Base-by-base conservation (phyloP, 2,329 filamentous ascomycete genomes). In the Endoconidiophora laricicola region DNA sequence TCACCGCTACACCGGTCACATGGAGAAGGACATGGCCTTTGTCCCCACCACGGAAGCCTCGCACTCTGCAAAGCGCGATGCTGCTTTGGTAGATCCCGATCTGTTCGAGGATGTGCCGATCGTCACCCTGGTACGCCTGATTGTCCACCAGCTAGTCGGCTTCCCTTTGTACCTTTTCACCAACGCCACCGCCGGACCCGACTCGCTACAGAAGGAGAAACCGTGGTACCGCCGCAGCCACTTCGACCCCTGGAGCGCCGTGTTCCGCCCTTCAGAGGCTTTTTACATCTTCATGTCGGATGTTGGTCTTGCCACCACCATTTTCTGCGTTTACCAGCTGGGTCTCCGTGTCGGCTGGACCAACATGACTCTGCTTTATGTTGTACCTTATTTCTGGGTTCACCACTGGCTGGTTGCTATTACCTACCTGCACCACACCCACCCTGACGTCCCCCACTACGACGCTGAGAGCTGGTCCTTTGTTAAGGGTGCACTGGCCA, bases 371-470 rank as follows among this genome's bases (percentile, higher is more conserved):
- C 64, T 78, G 43, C 64, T 81, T 14, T 83, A 82, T 61, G 66
- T 69, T 24, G 67, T 80, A 36, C 79, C 81, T 14, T 84, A 81
- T 62, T 60, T 81, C 54, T 83, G 79, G 79, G 72, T 81, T 33
- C 78, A 83, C 66, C 75, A 82, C 68, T 83, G 78, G 78, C 69
- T 83, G 49, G 79, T 85, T 18, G 79, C 79, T 55, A 84, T 85
- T 60, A 85, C 81, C 44, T 85, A 82, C 64, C 77, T 85, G 18
- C 81, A 85, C 64, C 81, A 85, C 69, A 81, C 78, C 50, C 55
- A 57, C 33, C 49, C 52, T 12, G 61, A 62, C 23, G 66, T 79
- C 45, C 71, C 71, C 16, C 73, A 81, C 62, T 81, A 77, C 60
- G 69, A 73, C 23, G 69, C 70, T 41, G 68, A 72, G 16, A 66